A percentile compares a stretch with the other conserved stretches of the same genome.
phyloP scores from a whole-genome alignment of 805 yeast species.

The Saccharomycopsis olivae region DNA sequence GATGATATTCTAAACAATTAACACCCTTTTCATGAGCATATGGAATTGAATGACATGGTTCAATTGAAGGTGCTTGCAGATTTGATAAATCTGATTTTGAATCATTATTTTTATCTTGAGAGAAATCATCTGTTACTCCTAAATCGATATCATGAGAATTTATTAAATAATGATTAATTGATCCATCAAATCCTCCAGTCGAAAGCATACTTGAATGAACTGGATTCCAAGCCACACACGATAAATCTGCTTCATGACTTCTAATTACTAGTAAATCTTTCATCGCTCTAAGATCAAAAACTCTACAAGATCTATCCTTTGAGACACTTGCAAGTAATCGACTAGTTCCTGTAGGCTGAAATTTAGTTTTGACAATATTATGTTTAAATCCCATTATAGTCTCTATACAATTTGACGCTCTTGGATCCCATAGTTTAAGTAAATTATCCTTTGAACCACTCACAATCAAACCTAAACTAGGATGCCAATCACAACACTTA shows the following conservation, averaged over 20 bases:
- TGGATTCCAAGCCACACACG: constrained; percentile 90
- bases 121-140: neutral
- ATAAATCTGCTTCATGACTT: constrained; percentile 75
- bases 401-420: constrained; percentile 60
- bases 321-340: constrained; percentile 75
- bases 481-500: constrained; percentile 96
- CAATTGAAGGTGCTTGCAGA: constrained; percentile 19
- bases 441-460: constrained; percentile 94
- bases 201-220: constrained; percentile 68
- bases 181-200: constrained; percentile 85
- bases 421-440: constrained; percentile 93
- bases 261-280: constrained; percentile 61
- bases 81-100: constrained; percentile 24
- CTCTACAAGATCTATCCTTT: constrained; percentile 77
- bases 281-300: constrained; percentile 84
- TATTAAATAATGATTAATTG: constrained; percentile 66
- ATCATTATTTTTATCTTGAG: constrained; percentile 13
- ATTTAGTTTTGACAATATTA: constrained; percentile 76
- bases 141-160: constrained; percentile 30
- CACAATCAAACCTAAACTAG: constrained; percentile 72
- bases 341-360: constrained; percentile 73
- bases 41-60: constrained; percentile 57
- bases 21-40: constrained; percentile 92
- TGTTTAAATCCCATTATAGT: constrained; percentile 90
- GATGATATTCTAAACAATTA: constrained; percentile 85